Evolutionary conservation across 306 rosid genomes (phyloP).

Genomic region (Gastrolobium bilobum): DNA sequence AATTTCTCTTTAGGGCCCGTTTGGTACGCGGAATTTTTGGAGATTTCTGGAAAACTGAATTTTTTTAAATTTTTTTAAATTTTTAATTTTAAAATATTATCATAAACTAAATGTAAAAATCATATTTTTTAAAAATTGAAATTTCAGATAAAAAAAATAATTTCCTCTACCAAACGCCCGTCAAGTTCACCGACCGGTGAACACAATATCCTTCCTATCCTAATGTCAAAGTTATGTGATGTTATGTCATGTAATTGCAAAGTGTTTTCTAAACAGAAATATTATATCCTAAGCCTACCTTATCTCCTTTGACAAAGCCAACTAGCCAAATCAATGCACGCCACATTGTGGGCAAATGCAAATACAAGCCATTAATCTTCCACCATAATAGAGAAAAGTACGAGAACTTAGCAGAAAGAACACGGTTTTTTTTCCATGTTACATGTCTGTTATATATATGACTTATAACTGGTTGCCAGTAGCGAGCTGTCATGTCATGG

Average conservation of each 20-base stretch:
- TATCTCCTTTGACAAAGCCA: conserved; percentile 49
- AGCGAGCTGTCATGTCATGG: conserved; percentile 33
- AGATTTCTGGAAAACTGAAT: no score
- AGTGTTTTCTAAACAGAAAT: conserved; percentile 23
- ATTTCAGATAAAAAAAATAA: no score
- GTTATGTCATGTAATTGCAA: conserved; percentile 14
- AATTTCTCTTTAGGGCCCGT: no score
- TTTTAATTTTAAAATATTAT: no score
- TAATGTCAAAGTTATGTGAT: conserved; percentile 21
- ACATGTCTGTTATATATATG: conserved; percentile 6
- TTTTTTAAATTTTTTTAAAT: no score
- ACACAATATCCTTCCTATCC: conserved; percentile 32
- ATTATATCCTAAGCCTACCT: conserved; percentile 40
- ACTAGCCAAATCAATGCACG: conserved; percentile 23
- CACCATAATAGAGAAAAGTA: conserved; percentile 44
- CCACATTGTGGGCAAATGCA: conserved; percentile 44
- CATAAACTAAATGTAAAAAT: no score
- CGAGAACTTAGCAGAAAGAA: conserved; percentile 20
- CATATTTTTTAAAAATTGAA: no score
- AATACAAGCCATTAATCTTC: conserved; percentile 23
- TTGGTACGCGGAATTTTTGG: no score
- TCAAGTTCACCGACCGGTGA: no score
- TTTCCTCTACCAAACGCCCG: no score
- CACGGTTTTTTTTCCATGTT: conserved; percentile 19
- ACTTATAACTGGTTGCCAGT: conserved; percentile 31